Percentiles rank a stretch among this genome's conserved stretches.
These are phyloP conservation scores for Chytridium lagenaria DNA, from an alignment of 371 early-diverging fungal species.

Conservation along the genomic window DNA sequence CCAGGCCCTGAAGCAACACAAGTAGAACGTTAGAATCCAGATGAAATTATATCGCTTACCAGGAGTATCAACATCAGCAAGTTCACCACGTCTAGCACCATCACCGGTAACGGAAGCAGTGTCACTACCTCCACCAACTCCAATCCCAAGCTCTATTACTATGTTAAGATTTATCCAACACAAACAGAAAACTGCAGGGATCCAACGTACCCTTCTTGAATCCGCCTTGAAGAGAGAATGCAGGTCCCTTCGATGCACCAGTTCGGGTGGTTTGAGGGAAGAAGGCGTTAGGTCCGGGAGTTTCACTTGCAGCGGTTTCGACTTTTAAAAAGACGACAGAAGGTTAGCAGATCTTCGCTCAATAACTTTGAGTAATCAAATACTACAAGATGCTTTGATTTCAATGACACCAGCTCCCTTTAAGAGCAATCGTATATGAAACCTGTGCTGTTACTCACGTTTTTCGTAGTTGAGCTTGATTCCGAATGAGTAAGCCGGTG, in stretches of 20 bases:
- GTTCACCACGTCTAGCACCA: slow-evolving; percentile 12
- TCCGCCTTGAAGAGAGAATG: slow-evolving; percentile 55
- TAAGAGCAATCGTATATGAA: no score
- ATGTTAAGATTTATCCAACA: no score
- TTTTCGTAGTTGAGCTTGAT: slow-evolving; percentile 48
- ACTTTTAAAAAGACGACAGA: background rate
- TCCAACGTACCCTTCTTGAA: slow-evolving; percentile 54
- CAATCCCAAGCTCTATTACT: no score
- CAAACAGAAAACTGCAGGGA: no score
- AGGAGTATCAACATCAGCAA: slow-evolving; percentile 43
- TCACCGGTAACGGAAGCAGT: background rate
- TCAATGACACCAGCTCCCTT: no score
- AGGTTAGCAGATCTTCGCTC: slow-evolving; percentile 2
- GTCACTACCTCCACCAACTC: no score
- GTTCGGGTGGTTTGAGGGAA: slow-evolving; percentile 57
- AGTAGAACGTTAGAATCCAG: no score
- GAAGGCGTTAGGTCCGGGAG: slow-evolving; percentile 57
- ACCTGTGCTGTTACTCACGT: slow-evolving; percentile 32
- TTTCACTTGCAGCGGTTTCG: slow-evolving; percentile 39
- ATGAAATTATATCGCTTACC: no score
- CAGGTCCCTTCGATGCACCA: slow-evolving; percentile 55
- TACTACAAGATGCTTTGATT: no score
- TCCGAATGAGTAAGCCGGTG: slow-evolving; percentile 59
- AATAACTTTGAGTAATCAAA: no score
- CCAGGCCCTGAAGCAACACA: slow-evolving; percentile 61